Conservation (phyloP, 106 monocot genomes). For the Vanilla planifolia region DNA sequence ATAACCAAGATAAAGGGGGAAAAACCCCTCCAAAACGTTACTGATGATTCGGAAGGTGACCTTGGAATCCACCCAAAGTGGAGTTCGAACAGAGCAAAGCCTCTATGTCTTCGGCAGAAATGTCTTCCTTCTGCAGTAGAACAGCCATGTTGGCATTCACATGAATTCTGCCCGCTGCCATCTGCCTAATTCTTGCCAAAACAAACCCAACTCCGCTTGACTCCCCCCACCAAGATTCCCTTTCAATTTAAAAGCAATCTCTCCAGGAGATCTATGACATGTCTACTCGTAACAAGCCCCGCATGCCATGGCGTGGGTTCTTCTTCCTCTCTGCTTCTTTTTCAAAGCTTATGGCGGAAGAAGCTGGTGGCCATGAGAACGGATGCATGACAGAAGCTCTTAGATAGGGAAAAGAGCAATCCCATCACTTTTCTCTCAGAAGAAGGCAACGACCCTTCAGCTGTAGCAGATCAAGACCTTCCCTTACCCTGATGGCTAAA, state of each 20-base stretch:
- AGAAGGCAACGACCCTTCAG: not conserved
- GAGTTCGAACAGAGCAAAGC: slow-evolving; percentile 21
- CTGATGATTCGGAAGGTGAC: not conserved
- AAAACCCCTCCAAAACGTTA: no score
- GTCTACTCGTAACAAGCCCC: not conserved
- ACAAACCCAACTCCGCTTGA: not conserved
- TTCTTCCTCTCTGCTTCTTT: not conserved
- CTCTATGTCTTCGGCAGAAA: slow-evolving; percentile 25
- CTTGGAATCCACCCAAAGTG: slow-evolving; percentile 19
- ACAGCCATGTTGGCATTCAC: slow-evolving; percentile 22
- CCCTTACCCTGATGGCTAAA: no score
- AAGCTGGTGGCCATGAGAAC: slow-evolving; percentile 65
- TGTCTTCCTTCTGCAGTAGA: slow-evolving; percentile 37
- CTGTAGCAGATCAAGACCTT: not conserved
- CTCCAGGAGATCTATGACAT: not conserved
- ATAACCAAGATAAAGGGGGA: not conserved
- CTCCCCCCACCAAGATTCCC: not conserved
- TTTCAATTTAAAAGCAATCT: not conserved
- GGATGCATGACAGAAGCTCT: slow-evolving; percentile 27
- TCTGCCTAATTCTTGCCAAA: not conserved
- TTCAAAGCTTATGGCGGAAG: slow-evolving; percentile 54
- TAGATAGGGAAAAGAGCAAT: slow-evolving; percentile 11
- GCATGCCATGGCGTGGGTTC: not conserved
- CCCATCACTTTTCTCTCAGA: slow-evolving; percentile 31
- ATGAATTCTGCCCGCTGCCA: slow-evolving; percentile 37